Percentiles rank a stretch among this genome's conserved stretches.
Conservation (phyloP, 306 rosid genomes). For the Vachellia pachyceras region DNA sequence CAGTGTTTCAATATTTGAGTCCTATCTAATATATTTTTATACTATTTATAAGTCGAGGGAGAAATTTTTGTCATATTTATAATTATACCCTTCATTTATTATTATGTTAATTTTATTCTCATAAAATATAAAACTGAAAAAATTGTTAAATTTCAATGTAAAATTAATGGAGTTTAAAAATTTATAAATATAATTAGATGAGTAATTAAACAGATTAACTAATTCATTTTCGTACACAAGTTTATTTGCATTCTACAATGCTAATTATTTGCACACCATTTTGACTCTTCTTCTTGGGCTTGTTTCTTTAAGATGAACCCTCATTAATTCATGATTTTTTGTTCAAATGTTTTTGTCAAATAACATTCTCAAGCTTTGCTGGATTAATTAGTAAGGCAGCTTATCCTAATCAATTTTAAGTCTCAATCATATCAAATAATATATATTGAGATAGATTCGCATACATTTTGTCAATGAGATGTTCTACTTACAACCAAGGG, state of each 20-base stretch:
- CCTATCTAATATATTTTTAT: not conserved
- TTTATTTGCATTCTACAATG: not conserved
- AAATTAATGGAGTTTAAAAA: no score
- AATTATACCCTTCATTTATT: no score
- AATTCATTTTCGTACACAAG: slow-evolving; percentile 13
- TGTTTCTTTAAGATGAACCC: slow-evolving; percentile 4
- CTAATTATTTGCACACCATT: not conserved
- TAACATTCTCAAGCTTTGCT: slow-evolving; percentile 37
- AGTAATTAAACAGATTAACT: no score
- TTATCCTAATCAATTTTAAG: slow-evolving; percentile 43
- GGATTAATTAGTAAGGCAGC: not conserved
- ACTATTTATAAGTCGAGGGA: no score
- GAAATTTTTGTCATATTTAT: no score
- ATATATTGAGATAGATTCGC: slow-evolving; percentile 35
- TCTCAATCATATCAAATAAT: slow-evolving; percentile 47
- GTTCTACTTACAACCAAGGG: slow-evolving; percentile 47
- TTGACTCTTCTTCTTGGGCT: not conserved
- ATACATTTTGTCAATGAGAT: slow-evolving; percentile 46
- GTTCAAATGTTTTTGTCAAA: slow-evolving; percentile 48
- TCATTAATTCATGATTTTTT: slow-evolving; percentile 9
- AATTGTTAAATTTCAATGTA: no score
- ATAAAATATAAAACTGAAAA: no score
- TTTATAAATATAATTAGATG: no score
- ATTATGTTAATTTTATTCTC: no score
- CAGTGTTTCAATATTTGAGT: slow-evolving; percentile 40